phyloP scores from a whole-genome alignment of 2,329 filamentous ascomycete genomes.

The Diplodia mutila region DNA sequence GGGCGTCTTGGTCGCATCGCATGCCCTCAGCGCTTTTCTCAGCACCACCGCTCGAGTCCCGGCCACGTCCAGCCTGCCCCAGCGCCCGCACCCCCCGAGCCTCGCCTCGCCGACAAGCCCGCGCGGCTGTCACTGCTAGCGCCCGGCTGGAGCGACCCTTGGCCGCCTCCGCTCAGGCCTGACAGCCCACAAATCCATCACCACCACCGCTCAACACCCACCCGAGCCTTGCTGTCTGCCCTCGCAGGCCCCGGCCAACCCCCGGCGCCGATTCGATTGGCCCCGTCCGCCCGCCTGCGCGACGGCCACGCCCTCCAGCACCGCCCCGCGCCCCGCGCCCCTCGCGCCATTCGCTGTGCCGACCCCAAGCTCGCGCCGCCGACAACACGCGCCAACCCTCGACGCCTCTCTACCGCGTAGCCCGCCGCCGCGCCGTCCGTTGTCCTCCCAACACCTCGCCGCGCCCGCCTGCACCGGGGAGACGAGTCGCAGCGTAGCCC shows the following conservation, averaged over 20 bases:
- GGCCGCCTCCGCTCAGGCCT: conserved; percentile 9
- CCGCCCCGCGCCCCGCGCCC: conserved; percentile 6
- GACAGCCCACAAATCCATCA: conserved; percentile 18
- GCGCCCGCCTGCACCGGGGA: neutral
- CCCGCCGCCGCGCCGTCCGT: neutral
- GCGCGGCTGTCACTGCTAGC: conserved; percentile 22
- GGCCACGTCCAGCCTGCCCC: conserved; percentile 15
- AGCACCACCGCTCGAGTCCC: conserved; percentile 18
- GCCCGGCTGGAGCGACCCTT: conserved; percentile 21
- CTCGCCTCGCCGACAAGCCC: conserved; percentile 14
- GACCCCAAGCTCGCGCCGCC: conserved; percentile 12
- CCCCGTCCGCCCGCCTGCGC: conserved; percentile 9
- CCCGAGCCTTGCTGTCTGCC: neutral
- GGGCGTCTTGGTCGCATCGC: conserved; percentile 17
- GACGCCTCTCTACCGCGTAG: neutral
- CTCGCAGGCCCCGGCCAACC: conserved; percentile 1
- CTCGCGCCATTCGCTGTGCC: conserved; percentile 12
- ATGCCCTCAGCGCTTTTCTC: conserved; percentile 12
- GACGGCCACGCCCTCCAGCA: conserved; percentile 5
- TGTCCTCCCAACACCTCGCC: neutral
- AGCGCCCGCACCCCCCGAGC: conserved; percentile 6
- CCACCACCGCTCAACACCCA: conserved; percentile 1
- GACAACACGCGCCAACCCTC: conserved; percentile 19
- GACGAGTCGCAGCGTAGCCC: conserved; percentile 21
- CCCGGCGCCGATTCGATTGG: neutral